Evolutionary conservation across 139 green algal genomes (phyloP).

Genomic region (Astrephomene gubernaculifera): DNA sequence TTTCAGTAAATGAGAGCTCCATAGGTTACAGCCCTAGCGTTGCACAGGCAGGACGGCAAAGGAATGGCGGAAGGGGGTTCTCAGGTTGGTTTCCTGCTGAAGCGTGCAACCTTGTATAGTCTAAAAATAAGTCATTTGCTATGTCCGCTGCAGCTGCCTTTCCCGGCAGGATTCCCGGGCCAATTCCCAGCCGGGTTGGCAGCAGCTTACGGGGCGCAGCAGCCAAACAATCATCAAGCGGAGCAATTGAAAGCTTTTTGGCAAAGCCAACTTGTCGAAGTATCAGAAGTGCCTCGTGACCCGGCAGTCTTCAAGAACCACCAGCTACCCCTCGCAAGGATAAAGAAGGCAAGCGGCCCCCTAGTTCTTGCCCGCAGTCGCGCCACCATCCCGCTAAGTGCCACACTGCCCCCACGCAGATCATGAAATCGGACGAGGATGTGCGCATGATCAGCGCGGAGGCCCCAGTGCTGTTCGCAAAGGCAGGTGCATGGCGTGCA

Average conservation of each 20-base stretch:
- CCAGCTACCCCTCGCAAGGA: conserved; percentile 96
- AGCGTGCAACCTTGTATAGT: not conserved
- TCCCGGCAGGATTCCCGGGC: not conserved
- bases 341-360: conserved; percentile 91
- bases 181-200: not conserved
- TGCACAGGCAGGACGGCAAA: no score
- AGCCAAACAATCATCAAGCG: conserved; percentile 20
- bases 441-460: conserved; percentile 97
- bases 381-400: no score
- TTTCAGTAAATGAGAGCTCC: no score
- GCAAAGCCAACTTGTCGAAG: conserved; percentile 82
- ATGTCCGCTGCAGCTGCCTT: not conserved
- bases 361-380: not conserved
- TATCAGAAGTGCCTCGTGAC: conserved; percentile 78
- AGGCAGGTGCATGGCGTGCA: no score
- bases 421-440: conserved; percentile 99
- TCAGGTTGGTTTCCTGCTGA: not conserved
- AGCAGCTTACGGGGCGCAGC: not conserved
- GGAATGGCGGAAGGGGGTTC: not conserved
- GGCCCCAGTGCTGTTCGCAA: conserved; percentile 97
- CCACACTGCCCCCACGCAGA: conserved; percentile 71
- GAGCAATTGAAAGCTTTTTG: conserved; percentile 90
- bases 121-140: not conserved
- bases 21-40: no score
- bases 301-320: conserved; percentile 96